Base-by-base conservation (phyloP, 148 eudicot species). In the Polygonum aviculare region DNA sequence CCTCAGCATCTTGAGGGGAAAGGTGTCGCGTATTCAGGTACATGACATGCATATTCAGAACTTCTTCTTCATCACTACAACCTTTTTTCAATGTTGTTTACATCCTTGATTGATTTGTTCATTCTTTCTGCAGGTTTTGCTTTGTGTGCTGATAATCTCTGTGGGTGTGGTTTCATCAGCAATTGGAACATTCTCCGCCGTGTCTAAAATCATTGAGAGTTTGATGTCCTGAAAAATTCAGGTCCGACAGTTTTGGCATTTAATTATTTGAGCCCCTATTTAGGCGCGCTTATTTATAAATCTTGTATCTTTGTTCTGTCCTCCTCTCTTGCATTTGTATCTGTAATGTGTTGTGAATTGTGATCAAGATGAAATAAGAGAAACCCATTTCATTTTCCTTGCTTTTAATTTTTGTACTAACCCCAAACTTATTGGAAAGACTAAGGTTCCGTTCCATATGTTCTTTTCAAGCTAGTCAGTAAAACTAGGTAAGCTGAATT, bases 11-110 rank as follows among this genome's bases (percentile, higher is more conserved):
- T 71, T 81, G 74, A 52, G 79, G 54, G 84, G 49, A 18, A 84
- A 79, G 81, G 74, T 84, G 54, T 79, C 78, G 22, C 52, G 63
- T 50, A 38, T 81, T 70, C 79, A 84, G 87, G 87, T 84, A 81
- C 26, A n/a, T 55, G 21, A 18, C 47, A 65, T 36, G 36, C 40
- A 31, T 8, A 31, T 31, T 11, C 39, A 65, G 10, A 31, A 38
- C 33, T 67, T 67, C 39, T 31, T 67, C 36, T 44, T 44, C 47
- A 44, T 44, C 7, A 26, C 31, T 26, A 1, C 31, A 8, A 7
- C 7, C 9, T 6, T 44, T 38, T 63, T 26, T 67, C 71, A 33
- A 31, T 39, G 8, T 5, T 38, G 2, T 59, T 57, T 3, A 33
- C 39, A 12, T 33, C 12, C 26, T 31, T 33, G 12, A 33, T 65